Percentiles rank a stretch among this genome's conserved stretches.
Evolutionary conservation across 2,329 filamentous ascomycete genomes (phyloP).

Genomic region (Stachybotrys chartarum): DNA sequence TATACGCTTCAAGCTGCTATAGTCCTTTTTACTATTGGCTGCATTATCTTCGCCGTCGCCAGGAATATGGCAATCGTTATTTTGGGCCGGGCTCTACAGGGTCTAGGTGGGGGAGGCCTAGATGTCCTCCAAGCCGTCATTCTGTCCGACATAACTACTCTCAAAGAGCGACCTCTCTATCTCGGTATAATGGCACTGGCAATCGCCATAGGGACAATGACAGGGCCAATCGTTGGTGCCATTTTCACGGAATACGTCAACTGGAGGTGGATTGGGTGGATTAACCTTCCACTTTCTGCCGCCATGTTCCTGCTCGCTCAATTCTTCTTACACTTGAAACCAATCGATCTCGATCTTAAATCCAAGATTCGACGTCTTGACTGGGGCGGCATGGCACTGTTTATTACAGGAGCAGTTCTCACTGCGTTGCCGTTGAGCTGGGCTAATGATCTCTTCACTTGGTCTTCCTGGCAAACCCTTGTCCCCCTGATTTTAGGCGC

Average conservation of each 20-base stretch:
- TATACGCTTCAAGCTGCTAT: conserved; percentile 16
- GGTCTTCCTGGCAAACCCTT: conserved; percentile 23
- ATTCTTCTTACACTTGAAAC: conserved; percentile 13
- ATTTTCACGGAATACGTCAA: conserved; percentile 12
- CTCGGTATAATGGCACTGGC: conserved; percentile 16
- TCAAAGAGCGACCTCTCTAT: conserved; percentile 21
- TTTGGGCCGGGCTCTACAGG: conserved; percentile 23
- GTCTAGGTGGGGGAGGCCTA: conserved; percentile 22
- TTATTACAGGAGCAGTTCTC: conserved; percentile 14
- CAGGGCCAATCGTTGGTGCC: conserved; percentile 18
- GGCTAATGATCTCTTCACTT: conserved; percentile 23
- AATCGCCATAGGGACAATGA: conserved; percentile 10
- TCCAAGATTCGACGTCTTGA: conserved; percentile 21
- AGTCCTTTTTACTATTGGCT: conserved; percentile 31
- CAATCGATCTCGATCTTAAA: conserved; percentile 2
- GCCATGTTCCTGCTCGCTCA: conserved; percentile 10
- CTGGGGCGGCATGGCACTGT: conserved; percentile 20
- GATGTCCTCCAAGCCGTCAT: conserved; percentile 21
- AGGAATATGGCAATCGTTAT: conserved; percentile 19
- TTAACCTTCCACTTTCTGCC: conserved; percentile 21
- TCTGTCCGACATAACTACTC: conserved; percentile 24
- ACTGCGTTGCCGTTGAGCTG: conserved; percentile 24
- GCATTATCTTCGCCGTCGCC: conserved; percentile 26
- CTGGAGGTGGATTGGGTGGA: conserved; percentile 27
- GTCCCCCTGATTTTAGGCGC: conserved; percentile 22